Conservation (phyloP, 768 basidiomycete genomes). For the Russula griseocarnosa region DNA sequence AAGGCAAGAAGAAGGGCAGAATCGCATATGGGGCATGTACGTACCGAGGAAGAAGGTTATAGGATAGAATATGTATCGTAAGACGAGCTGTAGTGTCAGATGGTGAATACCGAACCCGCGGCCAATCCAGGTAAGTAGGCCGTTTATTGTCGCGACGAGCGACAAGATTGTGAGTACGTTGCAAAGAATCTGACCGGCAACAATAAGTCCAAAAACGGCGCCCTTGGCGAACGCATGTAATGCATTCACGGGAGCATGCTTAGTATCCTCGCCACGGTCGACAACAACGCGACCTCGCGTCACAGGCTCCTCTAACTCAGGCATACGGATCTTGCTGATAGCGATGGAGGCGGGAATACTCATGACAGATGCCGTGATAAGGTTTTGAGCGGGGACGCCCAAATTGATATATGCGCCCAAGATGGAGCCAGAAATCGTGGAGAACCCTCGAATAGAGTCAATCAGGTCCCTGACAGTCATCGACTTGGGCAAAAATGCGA, state of each 20-base stretch:
- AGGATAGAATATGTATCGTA: slow-evolving; percentile 88
- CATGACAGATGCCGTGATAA: slow-evolving; percentile 89
- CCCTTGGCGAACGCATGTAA: slow-evolving; percentile 88
- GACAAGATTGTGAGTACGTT: slow-evolving; percentile 84
- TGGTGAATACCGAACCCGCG: slow-evolving; percentile 77
- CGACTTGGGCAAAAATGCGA: neutral
- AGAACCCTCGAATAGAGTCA: slow-evolving; percentile 50
- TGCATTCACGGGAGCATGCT: slow-evolving; percentile 63
- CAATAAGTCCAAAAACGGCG: slow-evolving; percentile 77
- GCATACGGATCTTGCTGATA: slow-evolving; percentile 82
- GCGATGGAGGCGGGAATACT: slow-evolving; percentile 92
- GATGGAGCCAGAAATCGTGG: slow-evolving; percentile 90
- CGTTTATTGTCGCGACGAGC: slow-evolving; percentile 78
- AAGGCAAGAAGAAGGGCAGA: neutral
- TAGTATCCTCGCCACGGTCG: slow-evolving; percentile 63
- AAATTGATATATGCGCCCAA: slow-evolving; percentile 76
- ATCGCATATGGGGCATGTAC: neutral
- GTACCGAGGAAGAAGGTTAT: slow-evolving; percentile 67
- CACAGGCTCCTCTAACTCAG: slow-evolving; percentile 81
- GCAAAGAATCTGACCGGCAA: slow-evolving; percentile 85
- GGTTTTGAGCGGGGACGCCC: slow-evolving; percentile 74
- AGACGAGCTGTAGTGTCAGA: slow-evolving; percentile 77
- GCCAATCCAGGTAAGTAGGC: slow-evolving; percentile 85
- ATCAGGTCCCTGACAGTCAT: neutral
- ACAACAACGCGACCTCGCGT: slow-evolving; percentile 78